Evolutionary conservation across 805 yeast species (phyloP).

Genomic region (Candida nemodendra): DNA sequence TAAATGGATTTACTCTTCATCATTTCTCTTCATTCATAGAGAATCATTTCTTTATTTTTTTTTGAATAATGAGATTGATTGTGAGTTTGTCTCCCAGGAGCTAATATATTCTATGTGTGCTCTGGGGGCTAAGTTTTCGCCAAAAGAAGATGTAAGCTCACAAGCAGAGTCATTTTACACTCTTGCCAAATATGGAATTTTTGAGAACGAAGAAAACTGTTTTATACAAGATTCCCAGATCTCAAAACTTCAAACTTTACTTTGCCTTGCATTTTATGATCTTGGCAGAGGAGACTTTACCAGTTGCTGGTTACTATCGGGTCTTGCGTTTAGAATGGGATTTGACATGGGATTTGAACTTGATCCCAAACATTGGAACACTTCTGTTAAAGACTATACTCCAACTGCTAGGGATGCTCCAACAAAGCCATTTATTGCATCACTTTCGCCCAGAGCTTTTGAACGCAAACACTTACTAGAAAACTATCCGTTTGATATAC

Average conservation of each 20-base stretch:
- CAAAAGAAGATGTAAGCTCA: slow-evolving; percentile 39
- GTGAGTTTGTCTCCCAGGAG: slow-evolving; percentile 52
- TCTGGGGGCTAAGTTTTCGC: slow-evolving; percentile 51
- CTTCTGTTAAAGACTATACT: slow-evolving; percentile 34
- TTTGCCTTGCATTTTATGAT: slow-evolving; percentile 60
- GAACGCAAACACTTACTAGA: slow-evolving; percentile 16
- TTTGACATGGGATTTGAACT: slow-evolving; percentile 63
- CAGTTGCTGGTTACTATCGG: slow-evolving; percentile 62
- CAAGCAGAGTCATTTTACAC: slow-evolving; percentile 46
- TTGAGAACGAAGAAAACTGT: slow-evolving; percentile 25
- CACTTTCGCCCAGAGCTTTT: neutral
- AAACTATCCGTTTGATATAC: slow-evolving; percentile 28
- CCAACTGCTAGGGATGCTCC: neutral
- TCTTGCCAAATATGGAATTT: slow-evolving; percentile 43
- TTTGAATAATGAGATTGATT: slow-evolving; percentile 49
- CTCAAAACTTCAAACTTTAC: slow-evolving; percentile 54
- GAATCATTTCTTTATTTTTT: slow-evolving; percentile 60
- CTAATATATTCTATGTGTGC: slow-evolving; percentile 57
- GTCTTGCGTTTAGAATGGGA: slow-evolving; percentile 64
- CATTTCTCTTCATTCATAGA: slow-evolving; percentile 56
- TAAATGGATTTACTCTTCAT: slow-evolving; percentile 61
- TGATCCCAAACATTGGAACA: slow-evolving; percentile 59
- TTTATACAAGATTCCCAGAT: slow-evolving; percentile 44
- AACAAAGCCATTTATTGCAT: neutral
- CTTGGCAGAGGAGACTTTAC: slow-evolving; percentile 56